Evolutionary conservation across 2,329 filamentous ascomycete genomes (phyloP), one percentile per base, ranked within the genome.

Genomic region (Cladosporium halotolerans): DNA sequence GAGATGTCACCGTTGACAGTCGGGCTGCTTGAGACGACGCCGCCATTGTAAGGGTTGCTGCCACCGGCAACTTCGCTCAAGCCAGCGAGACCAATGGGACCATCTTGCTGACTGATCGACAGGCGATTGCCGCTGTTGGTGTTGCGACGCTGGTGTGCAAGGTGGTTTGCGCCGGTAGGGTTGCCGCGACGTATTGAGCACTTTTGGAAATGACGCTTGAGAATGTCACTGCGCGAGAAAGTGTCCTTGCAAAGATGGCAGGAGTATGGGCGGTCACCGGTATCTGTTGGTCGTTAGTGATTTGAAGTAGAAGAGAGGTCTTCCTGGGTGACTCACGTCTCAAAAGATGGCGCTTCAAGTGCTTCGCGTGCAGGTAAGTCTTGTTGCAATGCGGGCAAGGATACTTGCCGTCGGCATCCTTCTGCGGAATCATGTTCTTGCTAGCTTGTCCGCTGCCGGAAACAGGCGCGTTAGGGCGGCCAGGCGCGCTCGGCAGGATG

Each of bases 161-260:
- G 74, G 75, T 99, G 93, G 67, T 88, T 96, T 58, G 89, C 89
- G 63, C 91, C 91, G 13, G 90, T 96, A 52, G 93, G 92, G 73
- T 97, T 97, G 55, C 93, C 93, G 68, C 93, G 86, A 65, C 93
- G 85, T 60, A 96, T 89, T 38, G 93, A 96, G 76, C 93, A 99
- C 78, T 99, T 99, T 73, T 96, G 91, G 75, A 97, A 99, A 75
- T 99, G 93, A 60, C 93, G 89, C 79, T 99, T 99, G 66, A 99
- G 77, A 61, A 99, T 97, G 69, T 99, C 93, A 79, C 90, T 96
- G 70, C 93, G 86, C 45, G 89, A 96, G 74, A 99, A 99, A 33
- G 91, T 97, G 73, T 97, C 93, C 71, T 93, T 90, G 79, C 93
- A 99, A 48, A 99, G 79, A 61, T 95, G 89, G 75, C 93, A 99